These are phyloP conservation scores for Knoxia roxburghii DNA, from an alignment of 257 asterid genomes.

Conservation along the genomic window DNA sequence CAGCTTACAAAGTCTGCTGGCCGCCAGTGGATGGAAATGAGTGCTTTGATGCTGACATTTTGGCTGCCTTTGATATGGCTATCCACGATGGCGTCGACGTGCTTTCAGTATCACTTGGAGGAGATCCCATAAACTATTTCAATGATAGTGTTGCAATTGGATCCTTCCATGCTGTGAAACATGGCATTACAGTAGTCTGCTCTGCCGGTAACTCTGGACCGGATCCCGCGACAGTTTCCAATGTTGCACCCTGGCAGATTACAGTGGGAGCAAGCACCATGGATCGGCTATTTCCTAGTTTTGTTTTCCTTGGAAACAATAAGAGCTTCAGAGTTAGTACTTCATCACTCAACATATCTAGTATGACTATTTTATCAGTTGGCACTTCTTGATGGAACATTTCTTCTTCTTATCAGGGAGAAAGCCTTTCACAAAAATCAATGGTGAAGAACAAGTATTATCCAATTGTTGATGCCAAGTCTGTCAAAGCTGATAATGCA, in stretches of 20 bases:
- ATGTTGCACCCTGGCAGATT: conserved; percentile 83
- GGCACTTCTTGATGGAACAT: background rate
- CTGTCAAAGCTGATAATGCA: conserved; percentile 48
- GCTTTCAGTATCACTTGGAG: conserved; percentile 82
- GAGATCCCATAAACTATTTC: conserved; percentile 46
- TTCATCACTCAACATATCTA: background rate
- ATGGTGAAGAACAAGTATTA: conserved; percentile 34
- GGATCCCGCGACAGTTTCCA: conserved; percentile 46
- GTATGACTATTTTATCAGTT: background rate
- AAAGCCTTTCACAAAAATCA: conserved; percentile 54
- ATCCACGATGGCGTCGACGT: conserved; percentile 94
- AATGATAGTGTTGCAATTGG: conserved; percentile 80
- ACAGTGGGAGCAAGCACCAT: conserved; percentile 90
- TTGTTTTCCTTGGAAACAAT: conserved; percentile 52
- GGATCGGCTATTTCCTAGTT: conserved; percentile 66
- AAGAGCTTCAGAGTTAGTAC: conserved; percentile 39
- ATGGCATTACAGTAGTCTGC: conserved; percentile 69
- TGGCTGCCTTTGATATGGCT: conserved; percentile 81
- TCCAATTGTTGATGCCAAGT: conserved; percentile 44
- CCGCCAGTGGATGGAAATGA: conserved; percentile 60
- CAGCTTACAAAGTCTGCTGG: conserved; percentile 92
- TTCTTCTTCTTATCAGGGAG: conserved; percentile 43
- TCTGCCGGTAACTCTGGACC: conserved; percentile 97
- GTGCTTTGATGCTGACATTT: conserved; percentile 83
- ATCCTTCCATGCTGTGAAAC: conserved; percentile 77